Conservation (phyloP, 805 yeast species). For the Suhomyces canberraensis region DNA sequence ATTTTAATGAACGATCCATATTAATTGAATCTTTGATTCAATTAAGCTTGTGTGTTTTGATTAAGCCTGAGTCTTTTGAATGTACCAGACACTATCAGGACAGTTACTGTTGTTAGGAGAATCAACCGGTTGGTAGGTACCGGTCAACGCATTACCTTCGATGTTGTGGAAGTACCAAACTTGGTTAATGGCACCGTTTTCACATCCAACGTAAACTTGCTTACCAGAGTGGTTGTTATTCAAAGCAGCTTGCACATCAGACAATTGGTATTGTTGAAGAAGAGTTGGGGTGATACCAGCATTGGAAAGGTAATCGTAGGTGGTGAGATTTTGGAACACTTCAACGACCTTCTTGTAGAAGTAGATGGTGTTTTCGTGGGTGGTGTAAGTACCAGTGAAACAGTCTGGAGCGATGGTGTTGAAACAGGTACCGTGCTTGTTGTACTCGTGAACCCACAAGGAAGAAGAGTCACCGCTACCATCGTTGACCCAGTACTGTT, state of each 20-base stretch:
- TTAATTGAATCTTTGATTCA: too few species aligned
- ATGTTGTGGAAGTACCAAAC: conserved; percentile 81
- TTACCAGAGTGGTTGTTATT: conserved; percentile 27
- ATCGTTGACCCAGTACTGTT: conserved; percentile 23
- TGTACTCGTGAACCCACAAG: conserved; percentile 43
- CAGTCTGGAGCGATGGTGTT: conserved; percentile 36
- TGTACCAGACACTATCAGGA: conserved; percentile 45
- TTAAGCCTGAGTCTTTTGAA: conserved; percentile 9
- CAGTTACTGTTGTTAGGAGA: conserved; percentile 58
- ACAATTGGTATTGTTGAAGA: conserved; percentile 29
- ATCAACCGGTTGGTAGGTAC: conserved; percentile 54
- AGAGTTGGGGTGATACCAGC: conserved; percentile 37
- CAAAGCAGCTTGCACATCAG: conserved; percentile 32
- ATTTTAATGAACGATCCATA: too few species aligned
- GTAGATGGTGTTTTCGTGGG: conserved; percentile 27
- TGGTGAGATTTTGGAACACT: conserved; percentile 28
- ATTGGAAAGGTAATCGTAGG: conserved; percentile 31
- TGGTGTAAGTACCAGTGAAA: conserved; percentile 30
- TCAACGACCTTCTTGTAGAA: conserved; percentile 28
- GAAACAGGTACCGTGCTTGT: conserved; percentile 44
- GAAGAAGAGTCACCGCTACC: conserved; percentile 25
- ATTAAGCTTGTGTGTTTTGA: too few species aligned
- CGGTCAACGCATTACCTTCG: conserved; percentile 66
- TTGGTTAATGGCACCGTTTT: conserved; percentile 45
- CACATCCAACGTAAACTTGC: conserved; percentile 35